These are phyloP conservation scores for Anthracocystis walkeri DNA, from an alignment of 1,284 basidiomycete species.

Conservation along the genomic window DNA sequence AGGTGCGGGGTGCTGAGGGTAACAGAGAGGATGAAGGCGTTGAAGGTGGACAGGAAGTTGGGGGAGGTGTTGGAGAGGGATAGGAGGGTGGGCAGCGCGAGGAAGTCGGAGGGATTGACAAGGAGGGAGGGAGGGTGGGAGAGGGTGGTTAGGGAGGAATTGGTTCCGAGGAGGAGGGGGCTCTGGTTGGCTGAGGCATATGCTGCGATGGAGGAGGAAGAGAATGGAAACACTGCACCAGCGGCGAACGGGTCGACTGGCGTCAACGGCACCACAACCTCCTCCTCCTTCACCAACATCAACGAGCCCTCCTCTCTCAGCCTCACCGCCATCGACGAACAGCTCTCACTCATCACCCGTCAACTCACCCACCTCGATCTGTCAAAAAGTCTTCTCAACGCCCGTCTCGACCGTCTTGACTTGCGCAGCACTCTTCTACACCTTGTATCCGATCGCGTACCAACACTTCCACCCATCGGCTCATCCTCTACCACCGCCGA, in stretches of 20 bases:
- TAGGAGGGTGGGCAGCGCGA: slow-evolving; percentile 18
- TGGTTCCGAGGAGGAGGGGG: neutral
- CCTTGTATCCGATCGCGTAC: slow-evolving; percentile 42
- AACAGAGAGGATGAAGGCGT: slow-evolving; percentile 19
- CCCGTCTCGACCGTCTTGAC: slow-evolving; percentile 38
- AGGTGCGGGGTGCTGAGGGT: slow-evolving; percentile 52
- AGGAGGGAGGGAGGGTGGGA: slow-evolving; percentile 11
- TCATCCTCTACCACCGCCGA: slow-evolving; percentile 9
- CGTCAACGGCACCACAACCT: slow-evolving; percentile 1
- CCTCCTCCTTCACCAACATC: neutral
- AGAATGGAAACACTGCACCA: neutral
- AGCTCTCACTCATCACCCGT: slow-evolving; percentile 11
- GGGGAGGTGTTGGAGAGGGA: slow-evolving; percentile 11
- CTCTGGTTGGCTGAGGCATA: slow-evolving; percentile 15
- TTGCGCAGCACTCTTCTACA: slow-evolving; percentile 39
- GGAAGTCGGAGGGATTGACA: slow-evolving; percentile 24
- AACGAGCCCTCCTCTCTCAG: slow-evolving; percentile 18
- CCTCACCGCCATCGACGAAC: slow-evolving; percentile 20
- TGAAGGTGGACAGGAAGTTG: slow-evolving; percentile 17
- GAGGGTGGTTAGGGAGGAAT: neutral
- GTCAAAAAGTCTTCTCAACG: slow-evolving; percentile 28
- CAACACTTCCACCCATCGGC: slow-evolving; percentile 28
- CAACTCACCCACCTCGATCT: slow-evolving; percentile 30
- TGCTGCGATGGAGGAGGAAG: slow-evolving; percentile 1
- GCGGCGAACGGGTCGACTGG: neutral